A percentile compares a stretch with the other conserved stretches of the same genome.
phyloP scores from a whole-genome alignment of 345 rosid species.

The Salix arbutifolia region DNA sequence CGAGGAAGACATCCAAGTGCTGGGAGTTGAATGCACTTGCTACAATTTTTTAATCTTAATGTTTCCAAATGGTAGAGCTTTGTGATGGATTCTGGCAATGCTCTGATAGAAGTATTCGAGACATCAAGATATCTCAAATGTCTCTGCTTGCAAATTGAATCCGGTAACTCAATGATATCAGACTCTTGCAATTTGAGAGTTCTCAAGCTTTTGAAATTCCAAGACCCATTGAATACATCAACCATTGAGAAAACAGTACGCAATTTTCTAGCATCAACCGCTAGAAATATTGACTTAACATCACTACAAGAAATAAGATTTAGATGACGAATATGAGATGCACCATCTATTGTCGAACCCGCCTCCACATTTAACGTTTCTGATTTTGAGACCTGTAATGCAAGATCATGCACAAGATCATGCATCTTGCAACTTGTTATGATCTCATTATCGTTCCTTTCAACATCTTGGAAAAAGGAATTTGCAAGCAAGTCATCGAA shows the following conservation, averaged over 20 bases:
- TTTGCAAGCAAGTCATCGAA: background rate
- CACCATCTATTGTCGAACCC: background rate
- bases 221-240: background rate
- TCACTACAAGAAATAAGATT: too few species aligned
- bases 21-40: too few species aligned
- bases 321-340: conserved; percentile 6
- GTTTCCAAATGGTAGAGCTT: conserved; percentile 19
- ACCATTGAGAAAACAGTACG: background rate
- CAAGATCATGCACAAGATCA: too few species aligned
- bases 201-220: background rate
- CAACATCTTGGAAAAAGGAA: too few species aligned
- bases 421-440: too few species aligned
- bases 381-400: too few species aligned
- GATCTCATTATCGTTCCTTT: too few species aligned
- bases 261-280: background rate
- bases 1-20: too few species aligned
- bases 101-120: background rate
- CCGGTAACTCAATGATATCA: background rate
- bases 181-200: background rate
- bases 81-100: background rate
- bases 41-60: background rate
- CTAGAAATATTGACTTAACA: background rate
- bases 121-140: conserved; percentile 24
- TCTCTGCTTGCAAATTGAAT: conserved; percentile 15
- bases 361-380: background rate